Evolutionary conservation across 225 moss, liverwort and hornwort species (phyloP), one percentile per base, ranked within the genome.

Genomic region (Takakia lepidozioides): DNA sequence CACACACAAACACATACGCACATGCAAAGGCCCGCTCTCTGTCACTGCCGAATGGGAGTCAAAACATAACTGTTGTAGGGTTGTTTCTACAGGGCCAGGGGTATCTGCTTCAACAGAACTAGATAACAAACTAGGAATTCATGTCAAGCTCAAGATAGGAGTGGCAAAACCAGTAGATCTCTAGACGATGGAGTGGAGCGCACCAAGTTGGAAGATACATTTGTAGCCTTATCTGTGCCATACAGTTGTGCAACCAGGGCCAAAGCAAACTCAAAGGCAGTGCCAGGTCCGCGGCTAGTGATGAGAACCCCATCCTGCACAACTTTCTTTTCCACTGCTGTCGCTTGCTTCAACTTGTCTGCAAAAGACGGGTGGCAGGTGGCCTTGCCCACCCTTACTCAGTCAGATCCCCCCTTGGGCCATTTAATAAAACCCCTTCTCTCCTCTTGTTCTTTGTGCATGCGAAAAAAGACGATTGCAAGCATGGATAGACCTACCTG

Each of bases 221-320:
- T 65, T 17, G 82, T 51, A 34, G 60, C 60, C 47, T 73, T 84
- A 1, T 71, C 72, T n/a, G 74, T 49, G 46, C 83, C 90, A 68
- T 76, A 95, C 0, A 95, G 84, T 74, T 86, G 84, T 62, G 87
- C 90, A 13, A 87, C 86, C 16, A 95, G 76, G 18, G 84, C 79
- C 35, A 95, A 64, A 5, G 87, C 76, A 63, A 95, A 95, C 53
- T 85, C 86, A 54, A 95, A 72, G 28, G 74, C 72, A 34, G 87
- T 84, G 23, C 84, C 95, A 25, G 87, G 82, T 26, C 61, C 90
- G 48, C 73, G 84, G 38, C 86, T 84, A 43, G 90, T 95, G 30
- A 87, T 95, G 29, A 80, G 64, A 28, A 61, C 27, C 51, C 65
- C 77, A 72, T 95, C 95, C 50, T 65, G 74, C 38, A 90, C 90